Evolutionary conservation across 345 rosid genomes (phyloP), one percentile per base, ranked within the genome.

Genomic region (Bruguiera sexangula): DNA sequence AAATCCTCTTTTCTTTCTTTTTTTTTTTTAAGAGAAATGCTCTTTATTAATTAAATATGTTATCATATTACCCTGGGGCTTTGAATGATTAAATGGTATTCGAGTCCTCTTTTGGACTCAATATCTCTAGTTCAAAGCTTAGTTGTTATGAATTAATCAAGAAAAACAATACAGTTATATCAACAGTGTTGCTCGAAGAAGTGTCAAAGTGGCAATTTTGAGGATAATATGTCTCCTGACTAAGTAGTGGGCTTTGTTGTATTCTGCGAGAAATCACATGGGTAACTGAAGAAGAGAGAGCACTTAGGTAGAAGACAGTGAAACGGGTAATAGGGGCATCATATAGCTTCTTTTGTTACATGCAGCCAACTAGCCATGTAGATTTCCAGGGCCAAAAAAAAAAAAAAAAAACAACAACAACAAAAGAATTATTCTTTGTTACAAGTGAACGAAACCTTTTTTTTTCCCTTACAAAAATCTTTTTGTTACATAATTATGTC

Each of bases 261-360:
- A 19, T 29, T 2, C 67, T 60, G 62, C 37, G 43, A 60, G 63
- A 64, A 24, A 69, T 64, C 81, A 78, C 78, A 73, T 78, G 81
- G 56, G 63, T 77, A 65, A 69, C 77, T 73, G 77, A 46, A 65
- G 31, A 10, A 63, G 29, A 56, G 2, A 27, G 60, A 24, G 31
- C 60, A 8, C 30, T 24, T 24, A 4, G 13, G 8, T 22, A 24
- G 16, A 26, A 55, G 60, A 24, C 6, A 22, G 31, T 24, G 60
- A 56, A 6, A 56, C 24, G 18, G 29, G 18, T 1, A 8, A 27
- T 22, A 2, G 16, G 24, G 60, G 24, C 22, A 27, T 30, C 59
- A 11, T 24, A 24, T 53, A 53, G 57, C 24, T 53, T 53, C 26
- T 53, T 53, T 53, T 7, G 57, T 53, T 53, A 10, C 11, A n/a